Percentiles rank a stretch among this genome's conserved stretches.
phyloP scores from a whole-genome alignment of 192 early-diverging fungal genomes.

The Haplosporangium gracile region DNA sequence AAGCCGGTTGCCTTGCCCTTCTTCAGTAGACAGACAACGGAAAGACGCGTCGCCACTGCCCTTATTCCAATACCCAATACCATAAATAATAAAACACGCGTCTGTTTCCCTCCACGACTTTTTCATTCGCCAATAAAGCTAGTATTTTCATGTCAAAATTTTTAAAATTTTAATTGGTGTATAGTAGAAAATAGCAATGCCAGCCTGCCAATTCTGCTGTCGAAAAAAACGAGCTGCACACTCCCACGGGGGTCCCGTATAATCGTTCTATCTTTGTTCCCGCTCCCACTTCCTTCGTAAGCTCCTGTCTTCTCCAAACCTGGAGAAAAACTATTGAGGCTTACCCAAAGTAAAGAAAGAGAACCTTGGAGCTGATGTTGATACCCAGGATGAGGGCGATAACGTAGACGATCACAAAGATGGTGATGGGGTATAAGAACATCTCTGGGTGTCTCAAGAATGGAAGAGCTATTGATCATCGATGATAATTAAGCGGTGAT shows the following conservation, averaged over 20 bases:
- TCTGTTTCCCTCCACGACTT: no score
- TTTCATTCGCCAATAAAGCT: no score
- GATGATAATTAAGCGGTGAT: constrained; percentile 4
- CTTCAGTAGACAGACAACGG: neutral
- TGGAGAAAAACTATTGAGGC: neutral
- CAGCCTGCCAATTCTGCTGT: no score
- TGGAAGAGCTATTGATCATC: constrained; percentile 79
- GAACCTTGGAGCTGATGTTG: constrained; percentile 82
- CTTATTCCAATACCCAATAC: neutral
- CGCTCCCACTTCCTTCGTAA: neutral
- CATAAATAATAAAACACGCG: no score
- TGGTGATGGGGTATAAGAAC: constrained; percentile 89
- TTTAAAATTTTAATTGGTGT: no score
- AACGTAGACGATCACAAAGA: constrained; percentile 73
- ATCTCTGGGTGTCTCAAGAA: constrained; percentile 91
- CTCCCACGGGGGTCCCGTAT: no score
- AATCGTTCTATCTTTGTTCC: neutral
- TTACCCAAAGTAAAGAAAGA: constrained; percentile 83
- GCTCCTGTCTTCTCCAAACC: neutral
- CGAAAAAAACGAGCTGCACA: neutral
- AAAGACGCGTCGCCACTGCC: neutral
- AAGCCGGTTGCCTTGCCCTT: neutral
- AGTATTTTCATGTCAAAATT: no score
- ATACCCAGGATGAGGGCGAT: constrained; percentile 74
- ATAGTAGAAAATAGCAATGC: no score